Evolutionary conservation across 1,284 basidiomycete species (phyloP), one percentile per base, ranked within the genome.

Genomic region (Ustilago trichophora): DNA sequence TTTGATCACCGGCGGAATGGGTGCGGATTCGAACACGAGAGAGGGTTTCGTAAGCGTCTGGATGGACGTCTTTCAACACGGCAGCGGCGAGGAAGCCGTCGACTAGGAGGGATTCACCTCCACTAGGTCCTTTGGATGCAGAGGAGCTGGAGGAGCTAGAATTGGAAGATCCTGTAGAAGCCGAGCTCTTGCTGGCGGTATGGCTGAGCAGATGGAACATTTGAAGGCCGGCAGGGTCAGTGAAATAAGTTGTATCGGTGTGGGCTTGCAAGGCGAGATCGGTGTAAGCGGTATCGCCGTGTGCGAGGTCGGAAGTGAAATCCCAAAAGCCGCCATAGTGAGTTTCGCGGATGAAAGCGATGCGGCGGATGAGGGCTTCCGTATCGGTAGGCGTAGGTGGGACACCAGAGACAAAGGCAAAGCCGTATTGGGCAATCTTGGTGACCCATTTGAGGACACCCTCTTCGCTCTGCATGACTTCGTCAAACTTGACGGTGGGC

Each of bases 291-390:
- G 77, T 80, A 80, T 98, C 94, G 18, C 93, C 93, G 77, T 91
- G 93, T 11, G 90, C 88, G 18, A 96, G 86, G 78, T 96, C 89
- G 0, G 93, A 89, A 1, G 93, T 97, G 77, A 98, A 96, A 77
- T 97, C 92, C 94, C 95, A 98, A 82, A 98, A 95, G 43, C 88
- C 88, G 27, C 65, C 77, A 90, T 93, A 98, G 78, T 97, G 94
- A 0, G 95, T 97, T 81, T 95, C 89, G 38, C 94, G 87, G 55
- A 98, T 94, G 77, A 91, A 92, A 0, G 88, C 89, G 71, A 98
- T 93, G 16, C 90, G 86, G 41, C 87, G 83, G 2, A 89, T 86
- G 0, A 97, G 84, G 51, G 86, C 84, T 78, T 98, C 91, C 0
- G 95, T 98, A 2, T 89, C 91, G 77, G 92, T 89, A 1, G 90